These are phyloP conservation scores for Backusella parvicylindrica DNA, from an alignment of 192 early-diverging fungal genomes.

Conservation along the genomic window DNA sequence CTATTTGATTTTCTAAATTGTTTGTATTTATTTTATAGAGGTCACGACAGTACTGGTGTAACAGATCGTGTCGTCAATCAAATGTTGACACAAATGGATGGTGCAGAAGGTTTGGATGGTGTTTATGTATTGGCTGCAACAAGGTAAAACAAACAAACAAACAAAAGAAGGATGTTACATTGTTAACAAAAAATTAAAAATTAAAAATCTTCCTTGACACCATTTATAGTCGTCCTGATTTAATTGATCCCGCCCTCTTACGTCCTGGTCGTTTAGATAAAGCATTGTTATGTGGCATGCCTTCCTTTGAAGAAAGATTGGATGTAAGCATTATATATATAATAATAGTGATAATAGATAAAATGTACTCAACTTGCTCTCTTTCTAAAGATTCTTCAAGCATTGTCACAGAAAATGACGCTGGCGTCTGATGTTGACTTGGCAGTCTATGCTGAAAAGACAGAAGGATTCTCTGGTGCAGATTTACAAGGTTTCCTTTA, in stretches of 20 bases:
- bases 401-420: slow-evolving; percentile 69
- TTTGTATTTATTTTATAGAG: slow-evolving; percentile 45
- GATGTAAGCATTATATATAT: slow-evolving; percentile 41
- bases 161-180: neutral
- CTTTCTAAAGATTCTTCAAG: slow-evolving; percentile 68
- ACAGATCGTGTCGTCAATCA: slow-evolving; percentile 99
- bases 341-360: neutral
- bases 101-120: slow-evolving; percentile 92
- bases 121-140: slow-evolving; percentile 97
- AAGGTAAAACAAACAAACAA: slow-evolving; percentile 35
- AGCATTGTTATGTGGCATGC: slow-evolving; percentile 84
- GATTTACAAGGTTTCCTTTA: slow-evolving; percentile 94
- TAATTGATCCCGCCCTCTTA: slow-evolving; percentile 79
- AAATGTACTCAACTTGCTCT: too few relatives aligned
- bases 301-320: slow-evolving; percentile 61
- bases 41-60: slow-evolving; percentile 98
- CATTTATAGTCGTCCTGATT: slow-evolving; percentile 66
- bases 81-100: slow-evolving; percentile 98
- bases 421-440: slow-evolving; percentile 66
- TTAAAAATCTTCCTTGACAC: neutral
- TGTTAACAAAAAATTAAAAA: neutral
- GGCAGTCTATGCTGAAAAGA: slow-evolving; percentile 52
- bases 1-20: neutral
- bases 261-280: slow-evolving; percentile 84
- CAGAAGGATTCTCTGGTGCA: slow-evolving; percentile 83